Percentiles rank a stretch among this genome's conserved stretches.
These are phyloP conservation scores for Pythium brassicae DNA, from an alignment of 352 stramenopile genomes.

Conservation along the genomic window DNA sequence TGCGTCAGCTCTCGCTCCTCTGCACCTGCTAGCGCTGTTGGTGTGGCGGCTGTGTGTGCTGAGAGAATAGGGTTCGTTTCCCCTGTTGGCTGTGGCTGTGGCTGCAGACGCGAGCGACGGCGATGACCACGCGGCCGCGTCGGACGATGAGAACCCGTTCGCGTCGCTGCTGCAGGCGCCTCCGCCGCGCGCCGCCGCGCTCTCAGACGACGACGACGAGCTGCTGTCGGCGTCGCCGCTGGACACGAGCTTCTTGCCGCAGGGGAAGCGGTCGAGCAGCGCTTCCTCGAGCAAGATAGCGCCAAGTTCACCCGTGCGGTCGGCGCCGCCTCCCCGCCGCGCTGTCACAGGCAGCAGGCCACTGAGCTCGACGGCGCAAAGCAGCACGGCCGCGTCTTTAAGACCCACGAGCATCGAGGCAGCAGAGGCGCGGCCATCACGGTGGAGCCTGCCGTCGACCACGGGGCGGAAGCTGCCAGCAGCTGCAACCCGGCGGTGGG, in stretches of 20 bases:
- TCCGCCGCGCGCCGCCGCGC: conserved; percentile 15
- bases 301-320: background rate
- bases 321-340: background rate
- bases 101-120: background rate
- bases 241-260: background rate
- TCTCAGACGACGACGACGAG: background rate
- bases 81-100: background rate
- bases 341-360: too few species aligned
- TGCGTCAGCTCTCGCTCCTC: conserved; percentile 8
- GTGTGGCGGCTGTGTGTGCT: background rate
- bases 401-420: conserved; percentile 35
- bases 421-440: conserved; percentile 37
- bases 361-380: too few species aligned
- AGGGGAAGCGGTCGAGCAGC: background rate
- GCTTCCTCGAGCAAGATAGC: background rate
- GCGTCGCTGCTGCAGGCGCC: conserved; percentile 49
- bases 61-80: background rate
- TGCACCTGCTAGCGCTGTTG: background rate
- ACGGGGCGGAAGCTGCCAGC: conserved; percentile 24
- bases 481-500: conserved; percentile 28
- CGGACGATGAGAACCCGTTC: conserved; percentile 51
- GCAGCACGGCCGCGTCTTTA: background rate
- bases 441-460: conserved; percentile 28
- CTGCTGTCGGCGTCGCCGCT: background rate
- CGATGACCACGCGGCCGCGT: background rate